Base-by-base conservation (phyloP, 2,329 filamentous ascomycete genomes). In the Fusarium virguliforme region DNA sequence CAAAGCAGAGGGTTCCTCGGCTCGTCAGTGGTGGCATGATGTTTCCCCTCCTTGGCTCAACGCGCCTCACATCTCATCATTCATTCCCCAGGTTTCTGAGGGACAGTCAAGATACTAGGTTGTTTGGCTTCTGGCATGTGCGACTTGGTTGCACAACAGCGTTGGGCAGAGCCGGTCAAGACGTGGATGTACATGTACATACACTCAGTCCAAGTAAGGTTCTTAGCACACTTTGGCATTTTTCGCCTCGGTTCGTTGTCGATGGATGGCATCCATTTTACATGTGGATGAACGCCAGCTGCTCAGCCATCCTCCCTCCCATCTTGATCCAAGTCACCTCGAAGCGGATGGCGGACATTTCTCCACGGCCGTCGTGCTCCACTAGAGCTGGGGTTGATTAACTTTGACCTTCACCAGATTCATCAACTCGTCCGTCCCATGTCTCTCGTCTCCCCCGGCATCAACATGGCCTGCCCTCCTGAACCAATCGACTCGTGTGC, bases 161-260 rank as follows among this genome's bases (percentile, higher is more conserved):
- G n/a, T 15, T 59, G 40, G 50, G 63, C 48, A 18, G 22, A 58
- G 15, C 57, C 40, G 8, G 57, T 53, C 41, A 38, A 18, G 41
- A 13, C 24, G 8, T 40, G n/a, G 13, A 54, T 50, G 54, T 40
- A 57, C 43, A 60, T 30, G 68, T 71, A 62, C 68, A 18, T 64
- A 46, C 35, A 43, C 62, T 60, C 64, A 51, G 40, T 57, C 35
- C 38, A 66, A 68, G 51, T 65, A 72, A 71, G 68, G 65, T 72
- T 71, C 68, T 71, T 72, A 71, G 68, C 68, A 71, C 68, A 32
- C 64, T 61, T 28, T 35, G 61, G 18, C n/a, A 24, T 28, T 35
- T 63, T 22, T 56, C 46, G 38, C 68, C 68, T 71, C 68, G 68
- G 68, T 63, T 40, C 64, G 26, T 40, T 40, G 8, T 63, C 48